phyloP scores from a whole-genome alignment of 108 stramenopile species.

The Cyclostephanos tholiformis region DNA sequence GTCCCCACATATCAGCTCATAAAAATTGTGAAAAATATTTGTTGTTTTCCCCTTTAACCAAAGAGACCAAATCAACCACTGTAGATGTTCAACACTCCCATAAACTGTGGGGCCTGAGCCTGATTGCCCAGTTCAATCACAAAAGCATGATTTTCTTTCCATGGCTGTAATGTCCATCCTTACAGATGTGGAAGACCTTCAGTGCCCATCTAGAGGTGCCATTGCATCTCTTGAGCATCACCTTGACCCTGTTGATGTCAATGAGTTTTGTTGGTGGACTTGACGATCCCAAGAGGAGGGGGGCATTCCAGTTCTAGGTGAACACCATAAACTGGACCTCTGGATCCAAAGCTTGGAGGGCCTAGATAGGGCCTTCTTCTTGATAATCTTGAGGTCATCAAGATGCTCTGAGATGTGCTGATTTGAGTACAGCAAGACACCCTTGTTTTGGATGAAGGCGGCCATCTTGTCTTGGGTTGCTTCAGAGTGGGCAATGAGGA shows the following conservation, averaged over 20 bases:
- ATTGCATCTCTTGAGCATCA: constrained; percentile 14
- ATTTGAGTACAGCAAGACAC: too few relatives aligned
- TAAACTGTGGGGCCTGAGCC: neutral
- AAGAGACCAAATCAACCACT: neutral
- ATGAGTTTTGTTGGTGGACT: neutral
- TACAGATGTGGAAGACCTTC: too few relatives aligned
- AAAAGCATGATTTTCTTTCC: constrained; percentile 1
- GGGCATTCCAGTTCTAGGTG: too few relatives aligned
- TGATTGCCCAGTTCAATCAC: too few relatives aligned
- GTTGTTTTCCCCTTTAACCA: neutral
- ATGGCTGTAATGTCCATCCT: constrained; percentile 16
- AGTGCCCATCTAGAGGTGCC: too few relatives aligned
- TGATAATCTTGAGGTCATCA: too few relatives aligned
- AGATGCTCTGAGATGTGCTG: too few relatives aligned
- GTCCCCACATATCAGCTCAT: neutral
- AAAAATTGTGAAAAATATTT: constrained; percentile 3
- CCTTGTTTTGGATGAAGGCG: too few relatives aligned
- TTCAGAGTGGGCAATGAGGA: too few relatives aligned
- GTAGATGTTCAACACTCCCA: constrained; percentile 10
- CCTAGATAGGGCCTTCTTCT: constrained; percentile 14
- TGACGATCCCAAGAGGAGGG: constrained; percentile 11
- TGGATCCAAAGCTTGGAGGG: too few relatives aligned
- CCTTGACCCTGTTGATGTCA: constrained; percentile 21
- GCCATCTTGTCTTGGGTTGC: too few relatives aligned
- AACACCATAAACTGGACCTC: neutral